Base-by-base conservation (phyloP, 768 basidiomycete species). In the Rhizopogon vesiculosus region DNA sequence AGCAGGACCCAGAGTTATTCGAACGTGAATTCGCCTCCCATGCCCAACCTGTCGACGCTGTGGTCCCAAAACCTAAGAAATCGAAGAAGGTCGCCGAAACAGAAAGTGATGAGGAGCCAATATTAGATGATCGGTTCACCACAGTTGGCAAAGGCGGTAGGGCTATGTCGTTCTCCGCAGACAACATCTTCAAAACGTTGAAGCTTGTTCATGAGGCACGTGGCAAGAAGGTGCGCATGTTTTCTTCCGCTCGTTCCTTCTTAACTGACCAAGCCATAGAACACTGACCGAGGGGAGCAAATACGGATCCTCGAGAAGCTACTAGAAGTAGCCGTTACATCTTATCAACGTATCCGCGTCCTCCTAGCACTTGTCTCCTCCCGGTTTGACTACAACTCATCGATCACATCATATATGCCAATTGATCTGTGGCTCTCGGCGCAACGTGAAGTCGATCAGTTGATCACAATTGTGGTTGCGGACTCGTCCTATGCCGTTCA, bases 331-430 rank as follows among this genome's bases (percentile, higher is more conserved):
- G 86, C 94, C 6, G 81, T 80, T 12, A 96, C 93, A 5, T 75
- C 91, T 0, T 99, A 99, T 70, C 93, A 96, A 66, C 86, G 85
- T 61, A 94, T 99, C 57, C 89, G 97, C 53, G 93, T 99, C 33
- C 84, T 98, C 35, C 83, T 99, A 51, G 89, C 94, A 15, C 82
- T 98, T 53, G 84, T 98, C 63, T 93, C 95, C 3, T 91, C 94
- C 8, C 89, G 94, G 43, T 97, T 98, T 69, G 97, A 99, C 74
- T 98, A 97, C 77, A 95, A 93, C 69, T 87, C 92, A 22, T 91
- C 87, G 19, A 82, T 88, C 54, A 77, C 88, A 7, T 82, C 86
- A 1, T 85, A 93, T 66, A 97, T 99, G 88, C 93, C 97, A 7
- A 77, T 87, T 57, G 95, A 98, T 40, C 80, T 92, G 45, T 98